Evolutionary conservation across 164 flowering plant genomes (phyloP).

Genomic region (Liriodendron chinense): DNA sequence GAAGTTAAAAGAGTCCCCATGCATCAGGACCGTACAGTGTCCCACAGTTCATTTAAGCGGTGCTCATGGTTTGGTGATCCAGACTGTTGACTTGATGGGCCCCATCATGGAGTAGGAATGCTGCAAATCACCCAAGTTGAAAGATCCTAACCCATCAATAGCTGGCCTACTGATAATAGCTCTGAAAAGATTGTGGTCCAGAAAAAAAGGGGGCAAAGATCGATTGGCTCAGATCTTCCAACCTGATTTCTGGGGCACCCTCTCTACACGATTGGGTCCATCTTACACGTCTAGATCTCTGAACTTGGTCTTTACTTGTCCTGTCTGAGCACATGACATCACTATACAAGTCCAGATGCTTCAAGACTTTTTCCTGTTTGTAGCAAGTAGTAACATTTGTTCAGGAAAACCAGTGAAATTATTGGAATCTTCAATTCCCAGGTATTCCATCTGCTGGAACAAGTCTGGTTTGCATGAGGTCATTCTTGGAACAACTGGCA

Average conservation of each 20-base stretch:
- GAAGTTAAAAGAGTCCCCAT: neutral
- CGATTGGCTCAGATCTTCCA: neutral
- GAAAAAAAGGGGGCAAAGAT: neutral
- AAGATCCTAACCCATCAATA: neutral
- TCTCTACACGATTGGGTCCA: too few species aligned
- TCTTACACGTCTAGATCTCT: neutral
- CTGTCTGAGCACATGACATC: neutral
- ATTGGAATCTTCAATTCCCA: constrained; percentile 18
- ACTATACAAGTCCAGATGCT: neutral
- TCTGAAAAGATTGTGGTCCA: neutral
- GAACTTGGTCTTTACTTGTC: neutral
- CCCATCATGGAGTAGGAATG: neutral
- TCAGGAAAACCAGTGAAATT: neutral
- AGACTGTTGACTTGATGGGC: neutral
- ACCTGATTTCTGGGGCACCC: too few species aligned
- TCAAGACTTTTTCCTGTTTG: neutral
- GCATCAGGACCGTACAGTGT: neutral
- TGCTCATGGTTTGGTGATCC: neutral
- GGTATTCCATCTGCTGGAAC: constrained; percentile 96
- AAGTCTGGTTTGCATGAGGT: constrained; percentile 82
- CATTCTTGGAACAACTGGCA: constrained; percentile 95
- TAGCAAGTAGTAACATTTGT: neutral
- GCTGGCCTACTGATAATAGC: neutral
- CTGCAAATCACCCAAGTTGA: neutral
- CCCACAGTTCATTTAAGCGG: neutral